Base-by-base conservation (phyloP, 768 basidiomycete genomes). In the Mycena crocata region DNA sequence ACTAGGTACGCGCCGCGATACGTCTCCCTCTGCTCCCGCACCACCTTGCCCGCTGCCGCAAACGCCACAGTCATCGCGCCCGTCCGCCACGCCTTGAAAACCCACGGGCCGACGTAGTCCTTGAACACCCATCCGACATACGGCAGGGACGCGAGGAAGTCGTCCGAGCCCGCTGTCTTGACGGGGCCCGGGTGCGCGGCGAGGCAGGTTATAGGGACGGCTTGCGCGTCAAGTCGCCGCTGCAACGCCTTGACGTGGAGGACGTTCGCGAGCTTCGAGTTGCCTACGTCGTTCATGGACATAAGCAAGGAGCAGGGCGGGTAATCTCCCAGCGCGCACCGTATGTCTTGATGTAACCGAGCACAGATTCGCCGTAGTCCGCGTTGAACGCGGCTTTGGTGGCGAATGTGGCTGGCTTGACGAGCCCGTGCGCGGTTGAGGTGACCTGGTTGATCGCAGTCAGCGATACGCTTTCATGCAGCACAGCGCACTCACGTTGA, bases 211-310 rank as follows among this genome's bases (percentile, higher is more conserved):
- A 81, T 76, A 0, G 65, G 51, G 0, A 75, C 65, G 8, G 69
- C 74, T 46, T 74, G 62, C 0, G 69, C 70, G 23, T 76, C 73
- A 35, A 86, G 74, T 35, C 70, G 80, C 15, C 74, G 74, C 51
- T 86, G 84, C 31, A 87, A 71, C 66, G 84, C 82, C 39, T 78
- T 80, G 1, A 78, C 78, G 50, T 79, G 83, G 9, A 69, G 58
- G 31, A 73, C 46, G 46, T 65, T 70, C 24, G 68, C 69, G 28
- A 72, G 73, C 55, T 72, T 74, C 14, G 71, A 64, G 44, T 67
- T 55, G 37, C 60, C 72, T 73, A 39, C 9, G 34, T n/a, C 9
- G 0, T n/a, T 34, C 1, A 21, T 44, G 49, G 31, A 12, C 39
- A 42, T 26, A 24, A 26, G n/a, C 5, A 52, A 55, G 28, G 23